Evolutionary conservation across 768 basidiomycete genomes (phyloP).

Genomic region (Suillus tomentosus): DNA sequence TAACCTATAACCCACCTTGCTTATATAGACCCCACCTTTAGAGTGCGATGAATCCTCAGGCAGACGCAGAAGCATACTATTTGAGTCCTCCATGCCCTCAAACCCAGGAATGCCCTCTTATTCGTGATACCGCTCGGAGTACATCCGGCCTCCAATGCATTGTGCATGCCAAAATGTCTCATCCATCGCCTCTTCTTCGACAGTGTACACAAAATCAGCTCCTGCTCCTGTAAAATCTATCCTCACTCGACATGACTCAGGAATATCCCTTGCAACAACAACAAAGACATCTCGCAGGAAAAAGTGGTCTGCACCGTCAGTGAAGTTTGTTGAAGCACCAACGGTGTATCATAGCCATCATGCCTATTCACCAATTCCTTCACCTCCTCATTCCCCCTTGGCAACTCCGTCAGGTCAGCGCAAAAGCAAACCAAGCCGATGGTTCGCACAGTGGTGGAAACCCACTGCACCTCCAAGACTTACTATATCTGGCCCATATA

Average conservation of each 20-base stretch:
- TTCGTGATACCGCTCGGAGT: constrained; percentile 23
- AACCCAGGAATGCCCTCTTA: constrained; percentile 11
- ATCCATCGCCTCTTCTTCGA: constrained; percentile 38
- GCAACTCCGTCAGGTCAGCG: constrained; percentile 16
- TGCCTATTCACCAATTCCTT: constrained; percentile 10
- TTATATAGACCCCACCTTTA: constrained; percentile 26
- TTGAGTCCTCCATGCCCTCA: constrained; percentile 21
- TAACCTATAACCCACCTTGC: neutral
- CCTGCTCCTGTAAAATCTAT: constrained; percentile 56
- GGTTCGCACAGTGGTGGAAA: constrained; percentile 34
- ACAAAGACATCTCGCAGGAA: constrained; percentile 29
- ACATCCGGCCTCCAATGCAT: constrained; percentile 20
- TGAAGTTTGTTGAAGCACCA: constrained; percentile 71
- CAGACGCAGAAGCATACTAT: constrained; percentile 31
- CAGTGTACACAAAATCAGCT: constrained; percentile 26
- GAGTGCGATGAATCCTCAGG: constrained; percentile 13
- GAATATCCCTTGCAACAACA: constrained; percentile 43
- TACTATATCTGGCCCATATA: constrained; percentile 35
- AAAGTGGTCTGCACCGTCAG: constrained; percentile 46
- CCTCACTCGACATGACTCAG: constrained; percentile 53
- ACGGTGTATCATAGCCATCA: constrained; percentile 57
- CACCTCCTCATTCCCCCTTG: constrained; percentile 20
- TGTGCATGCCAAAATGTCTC: constrained; percentile 41
- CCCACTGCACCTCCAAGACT: constrained; percentile 27
- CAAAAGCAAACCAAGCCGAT: constrained; percentile 15